Base-by-base conservation (phyloP, 805 yeast genomes). In the Torulaspora franciscae region DNA sequence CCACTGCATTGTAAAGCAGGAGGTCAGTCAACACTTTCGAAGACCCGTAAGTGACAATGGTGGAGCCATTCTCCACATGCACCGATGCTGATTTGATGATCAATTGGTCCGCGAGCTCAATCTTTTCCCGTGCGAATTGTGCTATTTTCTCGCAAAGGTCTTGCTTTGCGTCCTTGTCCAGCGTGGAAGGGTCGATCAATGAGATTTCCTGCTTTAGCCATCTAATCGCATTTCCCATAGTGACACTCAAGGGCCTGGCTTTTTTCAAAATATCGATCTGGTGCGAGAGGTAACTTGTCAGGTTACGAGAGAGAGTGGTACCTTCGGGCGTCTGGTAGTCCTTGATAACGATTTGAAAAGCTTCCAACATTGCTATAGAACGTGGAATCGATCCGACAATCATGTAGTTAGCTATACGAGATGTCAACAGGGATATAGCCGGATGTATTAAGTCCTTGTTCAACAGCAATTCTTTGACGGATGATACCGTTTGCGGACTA, bases 181-280 rank as follows among this genome's bases (percentile, higher is more conserved):
- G 59, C 25, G 79, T 71, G 50, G 85, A 95, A 45, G 90, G 81
- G 46, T 89, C 81, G 39, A 91, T 79, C 34, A 77, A 74, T 0
- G 96, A 80, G 44, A 93, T 91, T 63, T 86, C 91, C 69, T 91
- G 98, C 61, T 93, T 93, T 51, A 93, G 74, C 96, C 97, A 90
- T 57, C 99, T 79, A 54, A 93, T 93, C 2, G 97, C 91, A 69
- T 90, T 93, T 43, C 99, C 99, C 99, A 93, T 93, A 1, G 96
- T 78, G 2, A 90, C 85, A 45, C 93, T 81, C 39, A 93, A 73
- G 1, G 98, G 97, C 51, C 99, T 79, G 3, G 96, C 90, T 7
- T 87, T 80, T 57, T 87, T 91, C 55, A 93, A 71, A 55, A 85
- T 87, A 62, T 91, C 99, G 52, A 93, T 93, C 67, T 93, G 99